Conservation (phyloP, 129 eudicot species). For the Tagetes erecta region DNA sequence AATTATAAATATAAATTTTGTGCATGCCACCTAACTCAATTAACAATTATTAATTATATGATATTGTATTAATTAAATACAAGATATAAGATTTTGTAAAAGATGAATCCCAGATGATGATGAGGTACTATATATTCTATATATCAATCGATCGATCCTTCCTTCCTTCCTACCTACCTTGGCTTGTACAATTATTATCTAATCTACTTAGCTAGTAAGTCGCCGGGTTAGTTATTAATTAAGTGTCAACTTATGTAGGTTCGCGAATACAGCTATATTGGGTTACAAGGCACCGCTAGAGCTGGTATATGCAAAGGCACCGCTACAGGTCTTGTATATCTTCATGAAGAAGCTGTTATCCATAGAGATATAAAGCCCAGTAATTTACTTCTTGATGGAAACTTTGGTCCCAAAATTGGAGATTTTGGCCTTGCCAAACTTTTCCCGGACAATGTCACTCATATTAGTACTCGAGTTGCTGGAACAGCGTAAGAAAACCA, state of each 20-base stretch:
- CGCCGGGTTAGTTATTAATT: no score
- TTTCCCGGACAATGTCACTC: slow-evolving; percentile 81
- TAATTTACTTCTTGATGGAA: slow-evolving; percentile 75
- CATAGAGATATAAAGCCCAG: slow-evolving; percentile 90
- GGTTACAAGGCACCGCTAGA: slow-evolving; percentile 42
- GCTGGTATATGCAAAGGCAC: slow-evolving; percentile 72
- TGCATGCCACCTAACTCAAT: no score
- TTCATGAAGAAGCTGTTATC: slow-evolving; percentile 76
- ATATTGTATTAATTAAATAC: no score
- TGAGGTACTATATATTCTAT: slow-evolving; percentile 48
- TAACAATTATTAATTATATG: background rate
- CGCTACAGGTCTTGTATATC: slow-evolving; percentile 81
- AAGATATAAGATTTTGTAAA: no score
- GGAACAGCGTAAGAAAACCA: no score
- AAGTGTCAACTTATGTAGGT: slow-evolving; percentile 1
- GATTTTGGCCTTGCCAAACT: slow-evolving; percentile 81
- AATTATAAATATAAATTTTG: background rate
- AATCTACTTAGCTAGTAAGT: no score
- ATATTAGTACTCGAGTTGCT: slow-evolving; percentile 69
- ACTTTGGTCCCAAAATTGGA: slow-evolving; percentile 72
- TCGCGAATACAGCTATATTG: slow-evolving; percentile 52
- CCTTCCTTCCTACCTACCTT: background rate
- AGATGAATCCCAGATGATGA: no score
- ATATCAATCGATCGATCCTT: no score
- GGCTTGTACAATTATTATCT: no score